Percentiles rank a stretch among this genome's conserved stretches.
Evolutionary conservation across 1,139 yeast genomes (phyloP).

Genomic region (Yamadazyma friedrichii): DNA sequence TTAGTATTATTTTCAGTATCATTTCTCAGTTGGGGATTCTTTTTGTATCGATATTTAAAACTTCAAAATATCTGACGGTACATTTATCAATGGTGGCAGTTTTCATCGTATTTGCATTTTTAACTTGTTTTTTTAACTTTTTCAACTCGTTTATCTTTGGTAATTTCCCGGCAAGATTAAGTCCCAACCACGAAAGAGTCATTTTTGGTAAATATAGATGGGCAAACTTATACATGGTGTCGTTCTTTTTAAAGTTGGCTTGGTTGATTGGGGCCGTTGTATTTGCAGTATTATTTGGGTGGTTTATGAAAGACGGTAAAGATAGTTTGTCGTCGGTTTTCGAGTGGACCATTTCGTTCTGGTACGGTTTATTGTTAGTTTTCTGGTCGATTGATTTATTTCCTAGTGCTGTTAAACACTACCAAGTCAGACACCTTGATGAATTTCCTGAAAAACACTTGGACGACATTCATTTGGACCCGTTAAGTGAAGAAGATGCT

Average conservation of each 20-base stretch:
- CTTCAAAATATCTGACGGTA: conserved; percentile 54
- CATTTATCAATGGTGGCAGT: conserved; percentile 73
- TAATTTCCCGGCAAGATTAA: conserved; percentile 40
- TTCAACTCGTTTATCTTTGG: conserved; percentile 64
- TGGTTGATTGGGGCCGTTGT: conserved; percentile 73
- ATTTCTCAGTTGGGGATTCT: conserved; percentile 78
- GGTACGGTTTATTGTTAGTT: conserved; percentile 72
- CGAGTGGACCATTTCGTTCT: conserved; percentile 84
- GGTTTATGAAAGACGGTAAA: conserved; percentile 33
- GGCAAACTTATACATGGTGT: conserved; percentile 46
- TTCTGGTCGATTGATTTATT: conserved; percentile 69
- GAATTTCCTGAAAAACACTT: conserved; percentile 15
- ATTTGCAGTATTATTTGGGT: conserved; percentile 71
- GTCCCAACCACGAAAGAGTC: conserved; percentile 42
- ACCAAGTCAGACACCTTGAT: conserved; percentile 26
- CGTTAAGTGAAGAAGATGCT: conserved; percentile 12
- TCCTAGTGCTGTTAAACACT: conserved; percentile 52
- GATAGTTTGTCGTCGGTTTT: conserved; percentile 54
- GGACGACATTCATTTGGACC: conserved; percentile 13
- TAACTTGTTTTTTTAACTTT: conserved; percentile 62
- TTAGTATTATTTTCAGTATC: conserved; percentile 51
- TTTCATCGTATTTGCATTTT: conserved; percentile 69
- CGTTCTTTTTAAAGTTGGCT: conserved; percentile 51
- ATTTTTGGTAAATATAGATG: conserved; percentile 39
- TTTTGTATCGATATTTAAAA: conserved; percentile 73